Conservation (phyloP, 495 filamentous ascomycete species). For the Tuber umbilicatum region DNA sequence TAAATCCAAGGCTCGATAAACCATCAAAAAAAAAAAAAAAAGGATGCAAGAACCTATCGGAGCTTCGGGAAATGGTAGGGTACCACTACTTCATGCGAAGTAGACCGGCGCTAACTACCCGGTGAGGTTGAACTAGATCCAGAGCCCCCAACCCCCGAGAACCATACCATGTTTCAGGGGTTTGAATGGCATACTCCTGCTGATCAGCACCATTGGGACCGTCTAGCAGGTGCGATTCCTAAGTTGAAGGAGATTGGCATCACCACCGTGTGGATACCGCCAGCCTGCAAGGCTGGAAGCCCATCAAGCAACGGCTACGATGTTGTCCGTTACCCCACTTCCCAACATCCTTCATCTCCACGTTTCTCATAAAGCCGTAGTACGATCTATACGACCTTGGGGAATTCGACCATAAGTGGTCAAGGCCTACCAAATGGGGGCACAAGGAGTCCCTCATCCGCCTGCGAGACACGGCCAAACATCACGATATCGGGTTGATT, state of each 20-base stretch:
- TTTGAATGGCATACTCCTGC: slow-evolving; percentile 72
- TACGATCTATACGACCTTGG: slow-evolving; percentile 72
- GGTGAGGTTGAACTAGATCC: background rate
- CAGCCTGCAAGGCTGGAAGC: slow-evolving; percentile 63
- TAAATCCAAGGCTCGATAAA: background rate
- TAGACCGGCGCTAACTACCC: background rate
- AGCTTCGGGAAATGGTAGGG: background rate
- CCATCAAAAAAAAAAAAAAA: background rate
- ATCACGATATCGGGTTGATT: slow-evolving; percentile 55
- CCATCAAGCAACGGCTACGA: slow-evolving; percentile 66
- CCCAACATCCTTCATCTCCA: background rate
- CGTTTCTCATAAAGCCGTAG: background rate
- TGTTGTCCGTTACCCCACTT: slow-evolving; percentile 41
- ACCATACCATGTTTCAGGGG: slow-evolving; percentile 60
- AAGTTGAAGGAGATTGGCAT: slow-evolving; percentile 56
- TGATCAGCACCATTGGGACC: slow-evolving; percentile 58
- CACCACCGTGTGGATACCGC: slow-evolving; percentile 65
- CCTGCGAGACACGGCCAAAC: slow-evolving; percentile 49
- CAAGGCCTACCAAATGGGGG: slow-evolving; percentile 65
- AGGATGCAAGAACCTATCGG: background rate
- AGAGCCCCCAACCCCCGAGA: slow-evolving; percentile 46
- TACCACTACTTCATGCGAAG: background rate
- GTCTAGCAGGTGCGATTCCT: slow-evolving; percentile 52
- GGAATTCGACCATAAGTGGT: slow-evolving; percentile 68
- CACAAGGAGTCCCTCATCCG: slow-evolving; percentile 56